Evolutionary conservation across 1,284 basidiomycete species (phyloP), one percentile per base, ranked within the genome.

Genomic region (Serendipita sp.): DNA sequence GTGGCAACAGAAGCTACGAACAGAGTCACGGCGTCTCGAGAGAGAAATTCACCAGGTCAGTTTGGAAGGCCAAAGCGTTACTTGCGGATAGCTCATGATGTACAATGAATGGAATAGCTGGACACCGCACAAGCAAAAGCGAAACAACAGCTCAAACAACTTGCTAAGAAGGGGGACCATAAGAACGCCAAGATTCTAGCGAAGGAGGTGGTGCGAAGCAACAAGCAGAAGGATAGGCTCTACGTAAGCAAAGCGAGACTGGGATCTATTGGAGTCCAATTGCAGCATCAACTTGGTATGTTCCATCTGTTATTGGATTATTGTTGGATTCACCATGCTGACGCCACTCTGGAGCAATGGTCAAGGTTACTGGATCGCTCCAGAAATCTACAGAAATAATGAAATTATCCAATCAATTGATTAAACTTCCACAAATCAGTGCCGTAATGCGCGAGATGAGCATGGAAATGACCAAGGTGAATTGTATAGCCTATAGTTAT

Each of bases 341-440:
- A 53, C 47, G 30, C 34, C 13, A 60, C 44, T 17, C 26, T 26
- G 43, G 64, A 98, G 96, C 96, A 0, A 93, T 98, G 88, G 77
- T 88, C 69, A 99, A 99, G 76, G 92, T 99, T 45, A 98, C 96
- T 2, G 96, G 96, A 5, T 85, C 92, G 26, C 78, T 99, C 68
- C 93, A 97, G 75, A 98, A 94, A 74, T 95, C 92, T 8, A 94
- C 95, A 1, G 95, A 99, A 74, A 98, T 99, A 67, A 99, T 99
- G 95, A 99, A 91, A 76, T 79, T 94, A 38, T 95, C 94, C 2
- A 99, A 97, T 74, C 78, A 87, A 58, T 81, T 99, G 53, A 79
- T 99, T 69, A 93, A 87, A 71, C 78, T 99, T 41, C 96, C 96
- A 15, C 91, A 99, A 72, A 84, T 99, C 62, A 90, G 85, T 72